Evolutionary conservation across 2,329 filamentous ascomycete genomes (phyloP), one percentile per base, ranked within the genome.

Genomic region (Aspergillus amoenus): DNA sequence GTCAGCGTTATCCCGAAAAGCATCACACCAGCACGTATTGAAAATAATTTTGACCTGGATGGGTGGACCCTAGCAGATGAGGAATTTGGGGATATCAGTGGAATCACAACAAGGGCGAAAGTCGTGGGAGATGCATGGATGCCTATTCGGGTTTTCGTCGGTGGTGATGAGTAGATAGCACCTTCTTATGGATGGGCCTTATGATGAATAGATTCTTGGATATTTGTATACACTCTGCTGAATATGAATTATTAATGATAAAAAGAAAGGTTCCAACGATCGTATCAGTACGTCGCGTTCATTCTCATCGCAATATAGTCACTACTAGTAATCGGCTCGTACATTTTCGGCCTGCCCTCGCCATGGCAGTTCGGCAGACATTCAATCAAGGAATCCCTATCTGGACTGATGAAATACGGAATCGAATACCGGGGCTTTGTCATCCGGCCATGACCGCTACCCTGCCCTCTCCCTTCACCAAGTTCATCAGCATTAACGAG

Each of bases 1-100:
- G 91, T 88, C 80, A 89, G 85, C 62, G 90, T 96, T 50, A 91
- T 96, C 67, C 91, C 91, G 67, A 96, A 96, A 82, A 88, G 84
- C 53, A 88, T 93, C 55, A 91, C 84, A 62, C 82, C 86, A 62
- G 80, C 79, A 50, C 84, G 91, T 41, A 92, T 96, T 68, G 81
- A 89, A 75, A 83, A 79, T 60, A 95, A 96, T 81, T 90, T 86
- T 66, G 84, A 88, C 72, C 80, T 90, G 48, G 84, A 92, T 72
- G 89, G 88, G 50, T 93, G 87, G 85, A 79, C 84, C 58, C 77
- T 95, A 73, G 87, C 83, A 2, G 82, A 83, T 2, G 89, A 90
- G 42, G 91, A 96, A 78, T 73, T 93, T 50, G 80, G 82, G 65
- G 79, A 83, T 73, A 80, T 96, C 46, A 84, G 85, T 68, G 82